Conservation (phyloP, 2,329 filamentous ascomycete species). For the Byssoonygena ceratinophila region DNA sequence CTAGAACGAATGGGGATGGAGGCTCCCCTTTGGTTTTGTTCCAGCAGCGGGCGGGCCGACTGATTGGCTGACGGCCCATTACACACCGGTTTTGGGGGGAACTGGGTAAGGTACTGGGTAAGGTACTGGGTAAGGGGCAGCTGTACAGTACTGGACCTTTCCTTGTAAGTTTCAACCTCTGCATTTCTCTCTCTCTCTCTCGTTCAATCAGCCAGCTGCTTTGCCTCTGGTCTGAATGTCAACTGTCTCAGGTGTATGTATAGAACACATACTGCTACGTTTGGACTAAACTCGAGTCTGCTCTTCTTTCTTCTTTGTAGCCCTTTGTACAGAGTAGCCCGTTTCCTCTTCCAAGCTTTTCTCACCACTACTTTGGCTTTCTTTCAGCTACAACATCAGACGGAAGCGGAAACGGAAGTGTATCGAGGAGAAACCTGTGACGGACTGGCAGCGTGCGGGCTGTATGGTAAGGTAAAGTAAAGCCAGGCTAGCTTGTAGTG, state of each 20-base stretch:
- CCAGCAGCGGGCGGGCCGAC: conserved; percentile 7
- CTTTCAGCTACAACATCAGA: background rate
- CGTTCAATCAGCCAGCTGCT: background rate
- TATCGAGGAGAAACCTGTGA: conserved; percentile 2
- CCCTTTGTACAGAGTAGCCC: conserved; percentile 9
- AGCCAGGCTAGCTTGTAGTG: too few relatives aligned
- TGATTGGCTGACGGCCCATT: conserved; percentile 16
- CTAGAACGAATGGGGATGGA: conserved; percentile 28
- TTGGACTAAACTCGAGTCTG: too few relatives aligned
- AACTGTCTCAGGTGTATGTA: conserved; percentile 8
- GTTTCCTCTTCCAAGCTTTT: too few relatives aligned
- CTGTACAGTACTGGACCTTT: background rate
- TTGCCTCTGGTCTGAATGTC: background rate
- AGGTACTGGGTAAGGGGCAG: background rate
- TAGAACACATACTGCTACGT: too few relatives aligned
- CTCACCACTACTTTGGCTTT: too few relatives aligned
- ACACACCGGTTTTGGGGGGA: conserved; percentile 10
- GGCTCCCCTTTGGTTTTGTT: conserved; percentile 15
- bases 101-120: background rate
- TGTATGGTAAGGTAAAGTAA: conserved; percentile 8
- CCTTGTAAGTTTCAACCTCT: background rate
- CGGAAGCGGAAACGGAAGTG: conserved; percentile 6
- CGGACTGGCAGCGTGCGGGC: background rate
- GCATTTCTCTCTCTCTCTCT: background rate
- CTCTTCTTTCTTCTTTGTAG: background rate